Evolutionary conservation across 495 filamentous ascomycete species (phyloP).

Genomic region (Penicillium egyptiacum): DNA sequence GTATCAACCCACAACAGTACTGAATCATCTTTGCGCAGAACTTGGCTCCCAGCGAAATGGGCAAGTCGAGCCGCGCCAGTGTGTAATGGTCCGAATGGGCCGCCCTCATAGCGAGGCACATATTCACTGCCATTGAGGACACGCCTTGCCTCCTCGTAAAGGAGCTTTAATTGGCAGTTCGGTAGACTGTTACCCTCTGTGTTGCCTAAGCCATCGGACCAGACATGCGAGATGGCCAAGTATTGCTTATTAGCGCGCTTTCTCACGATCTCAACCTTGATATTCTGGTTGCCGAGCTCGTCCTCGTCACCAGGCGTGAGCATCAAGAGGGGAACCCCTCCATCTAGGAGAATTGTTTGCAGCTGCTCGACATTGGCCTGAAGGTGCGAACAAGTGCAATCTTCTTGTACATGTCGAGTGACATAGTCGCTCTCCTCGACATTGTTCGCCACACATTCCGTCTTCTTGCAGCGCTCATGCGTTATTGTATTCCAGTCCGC

Average conservation of each 20-base stretch:
- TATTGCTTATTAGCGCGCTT: neutral
- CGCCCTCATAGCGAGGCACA: neutral
- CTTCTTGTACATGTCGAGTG: neutral
- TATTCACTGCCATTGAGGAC: neutral
- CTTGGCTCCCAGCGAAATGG: neutral
- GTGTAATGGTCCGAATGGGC: neutral
- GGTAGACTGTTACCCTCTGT: neutral
- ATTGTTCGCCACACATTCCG: neutral
- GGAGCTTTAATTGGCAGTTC: neutral
- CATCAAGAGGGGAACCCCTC: neutral
- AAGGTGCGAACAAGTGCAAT: neutral
- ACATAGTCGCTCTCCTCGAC: conserved; percentile 1
- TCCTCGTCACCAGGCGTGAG: neutral
- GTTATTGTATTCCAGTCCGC: neutral
- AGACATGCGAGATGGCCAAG: conserved; percentile 15
- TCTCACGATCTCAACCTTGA: neutral
- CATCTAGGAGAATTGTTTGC: neutral
- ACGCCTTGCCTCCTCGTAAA: neutral
- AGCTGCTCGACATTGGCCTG: neutral
- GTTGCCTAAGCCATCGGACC: conserved; percentile 9
- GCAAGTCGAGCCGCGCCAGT: neutral
- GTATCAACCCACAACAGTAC: neutral
- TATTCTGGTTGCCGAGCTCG: neutral
- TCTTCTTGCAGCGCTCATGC: neutral
- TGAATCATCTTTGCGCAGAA: neutral